Evolutionary conservation across 306 rosid species (phyloP), one percentile per base, ranked within the genome.

Genomic region (Macrotyloma uniflorum): DNA sequence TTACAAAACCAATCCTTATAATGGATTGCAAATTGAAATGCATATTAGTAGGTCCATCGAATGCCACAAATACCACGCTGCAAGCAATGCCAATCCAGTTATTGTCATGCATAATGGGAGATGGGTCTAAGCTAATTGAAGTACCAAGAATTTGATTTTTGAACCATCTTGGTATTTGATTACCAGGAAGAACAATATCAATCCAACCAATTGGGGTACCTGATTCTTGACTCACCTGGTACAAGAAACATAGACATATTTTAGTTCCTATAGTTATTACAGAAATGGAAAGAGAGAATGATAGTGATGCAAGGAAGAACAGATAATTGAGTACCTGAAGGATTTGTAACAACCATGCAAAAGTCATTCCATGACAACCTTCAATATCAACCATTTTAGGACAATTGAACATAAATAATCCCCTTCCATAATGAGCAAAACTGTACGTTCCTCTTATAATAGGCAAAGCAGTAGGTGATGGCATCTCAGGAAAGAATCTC

Each of bases 271-370:
- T 30, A 30, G 33, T 30, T 30, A 30, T 30, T 30, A 30, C 33
- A 30, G 4, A 30, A 30, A 30, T 30, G 33, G 58, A 14, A 73
- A 20, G 14, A 1, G 24, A 55, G 63, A 6, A 22, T 20, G 30
- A 3, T 45, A 1, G 14, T 33, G 33, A 30, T 30, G 33, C 33
- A 30, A 30, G 33, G 33, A 30, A 30, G 33, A 30, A 30, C 33
- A 30, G 3, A 30, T 30, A 2, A 30, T 0, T 0, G 4, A 30
- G 33, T 14, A 71, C 83, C 78, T 79, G 0, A 49, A 79, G 16
- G 15, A 50, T 5, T 79, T 36, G 73, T 62, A 23, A 33, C 71
- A 74, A 43, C 84, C 80, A 74, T 9, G 80, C 55, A 43, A 74
- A 30, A 33, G 14, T 7, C 20, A 47, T 45, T 20, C 19, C 9